A percentile compares a stretch with the other conserved stretches of the same genome.
phyloP scores from a whole-genome alignment of 177 flowering plant species.

The Tripterygium wilfordii region DNA sequence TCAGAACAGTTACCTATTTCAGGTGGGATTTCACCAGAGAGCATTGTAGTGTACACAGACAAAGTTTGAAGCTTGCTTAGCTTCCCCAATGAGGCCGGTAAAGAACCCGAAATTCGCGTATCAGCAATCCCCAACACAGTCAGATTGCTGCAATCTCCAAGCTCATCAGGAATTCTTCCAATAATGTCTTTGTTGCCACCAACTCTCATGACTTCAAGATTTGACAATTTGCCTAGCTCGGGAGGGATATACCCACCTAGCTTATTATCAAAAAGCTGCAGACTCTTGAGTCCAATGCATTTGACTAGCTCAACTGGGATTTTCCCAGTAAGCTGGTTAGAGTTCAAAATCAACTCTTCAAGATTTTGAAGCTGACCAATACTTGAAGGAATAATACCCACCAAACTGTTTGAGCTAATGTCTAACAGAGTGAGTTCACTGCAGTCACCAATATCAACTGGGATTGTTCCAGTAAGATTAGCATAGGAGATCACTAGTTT shows the following conservation, averaged over 20 bases:
- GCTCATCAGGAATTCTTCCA: conserved; percentile 38
- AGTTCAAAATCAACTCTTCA: conserved; percentile 29
- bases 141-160: conserved; percentile 40
- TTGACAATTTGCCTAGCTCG: conserved; percentile 23
- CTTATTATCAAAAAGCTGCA: conserved; percentile 33
- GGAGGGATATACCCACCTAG: conserved; percentile 32
- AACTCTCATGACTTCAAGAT: conserved; percentile 33
- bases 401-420: conserved; percentile 35
- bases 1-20: conserved; percentile 58
- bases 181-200: conserved; percentile 42
- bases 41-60: conserved; percentile 40
- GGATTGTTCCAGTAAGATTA: conserved; percentile 46
- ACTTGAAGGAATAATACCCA: conserved; percentile 34
- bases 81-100: conserved; percentile 42
- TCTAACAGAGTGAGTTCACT: conserved; percentile 22
- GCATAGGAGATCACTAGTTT: conserved; percentile 38
- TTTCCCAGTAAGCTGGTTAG: conserved; percentile 44
- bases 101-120: conserved; percentile 35
- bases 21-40: conserved; percentile 54
- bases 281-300: conserved; percentile 26
- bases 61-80: conserved; percentile 41
- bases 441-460: conserved; percentile 32
- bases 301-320: conserved; percentile 37
- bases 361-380: conserved; percentile 32
- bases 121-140: conserved; percentile 43